A percentile compares a stretch with the other conserved stretches of the same genome.
phyloP scores from a whole-genome alignment of 2,329 filamentous ascomycete species.

The Periglandula ipomoeae region DNA sequence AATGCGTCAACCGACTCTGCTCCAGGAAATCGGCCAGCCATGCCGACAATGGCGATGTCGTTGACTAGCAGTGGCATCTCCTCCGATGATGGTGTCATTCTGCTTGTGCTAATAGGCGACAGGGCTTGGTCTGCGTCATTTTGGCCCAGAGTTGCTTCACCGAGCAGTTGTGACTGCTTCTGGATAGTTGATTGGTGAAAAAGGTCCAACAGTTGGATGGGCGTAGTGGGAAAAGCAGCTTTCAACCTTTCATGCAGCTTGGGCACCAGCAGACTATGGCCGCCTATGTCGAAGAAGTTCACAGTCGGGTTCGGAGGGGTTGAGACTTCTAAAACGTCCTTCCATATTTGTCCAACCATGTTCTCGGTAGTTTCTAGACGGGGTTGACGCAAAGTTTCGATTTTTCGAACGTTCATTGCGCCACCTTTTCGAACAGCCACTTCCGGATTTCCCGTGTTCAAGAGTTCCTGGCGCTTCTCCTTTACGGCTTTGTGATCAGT shows the following conservation, averaged over 20 bases:
- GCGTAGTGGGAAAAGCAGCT: conserved; percentile 4
- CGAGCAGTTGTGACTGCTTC: conserved; percentile 4
- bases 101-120: no score
- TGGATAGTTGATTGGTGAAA: conserved; percentile 9
- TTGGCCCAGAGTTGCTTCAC: neutral
- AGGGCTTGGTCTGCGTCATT: no score
- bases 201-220: conserved; percentile 7
- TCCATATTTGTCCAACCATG: conserved; percentile 1
- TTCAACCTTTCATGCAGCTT: conserved; percentile 10
- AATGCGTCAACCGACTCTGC: conserved; percentile 9
- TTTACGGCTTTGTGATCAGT: conserved; percentile 9
- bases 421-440: no score
- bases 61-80: no score
- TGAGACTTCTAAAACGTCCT: neutral
- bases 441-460: no score
- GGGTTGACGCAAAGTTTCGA: no score
- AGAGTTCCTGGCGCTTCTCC: no score
- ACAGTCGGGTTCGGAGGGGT: neutral
- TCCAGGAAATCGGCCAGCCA: conserved; percentile 8
- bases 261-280: conserved; percentile 10
- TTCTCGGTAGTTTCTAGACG: neutral
- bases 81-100: no score
- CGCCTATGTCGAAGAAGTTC: conserved; percentile 13
- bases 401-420: no score
- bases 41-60: conserved; percentile 5